Evolutionary conservation across 2,329 filamentous ascomycete genomes (phyloP).

Genomic region (Emmonsia crescens): DNA sequence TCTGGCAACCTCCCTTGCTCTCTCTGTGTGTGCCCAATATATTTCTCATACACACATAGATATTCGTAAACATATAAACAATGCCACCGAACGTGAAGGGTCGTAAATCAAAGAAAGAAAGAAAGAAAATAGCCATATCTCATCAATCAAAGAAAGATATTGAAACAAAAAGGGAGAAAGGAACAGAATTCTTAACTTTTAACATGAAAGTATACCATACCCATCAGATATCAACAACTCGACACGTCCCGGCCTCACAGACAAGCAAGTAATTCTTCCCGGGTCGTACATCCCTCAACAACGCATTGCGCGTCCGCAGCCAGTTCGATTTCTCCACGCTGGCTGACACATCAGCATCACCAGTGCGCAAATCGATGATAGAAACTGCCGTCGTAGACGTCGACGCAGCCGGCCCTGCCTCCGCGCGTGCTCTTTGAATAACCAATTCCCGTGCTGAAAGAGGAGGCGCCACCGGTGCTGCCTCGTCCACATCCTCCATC

Average conservation of each 20-base stretch:
- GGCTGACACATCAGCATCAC: constrained; percentile 23
- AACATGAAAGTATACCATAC: neutral
- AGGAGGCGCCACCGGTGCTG: constrained; percentile 15
- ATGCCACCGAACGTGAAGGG: no score
- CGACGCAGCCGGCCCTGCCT: constrained; percentile 23
- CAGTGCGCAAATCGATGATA: constrained; percentile 23
- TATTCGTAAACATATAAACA: no score
- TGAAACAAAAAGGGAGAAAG: neutral
- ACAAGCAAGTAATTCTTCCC: constrained; percentile 30
- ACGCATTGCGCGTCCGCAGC: constrained; percentile 27
- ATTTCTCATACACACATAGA: no score
- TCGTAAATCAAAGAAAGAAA: no score
- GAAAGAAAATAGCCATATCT: no score
- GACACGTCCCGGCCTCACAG: constrained; percentile 29
- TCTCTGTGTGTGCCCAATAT: no score
- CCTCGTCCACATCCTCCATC: constrained; percentile 13
- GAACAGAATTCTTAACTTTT: neutral
- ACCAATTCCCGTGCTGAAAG: constrained; percentile 19
- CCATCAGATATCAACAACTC: constrained; percentile 23
- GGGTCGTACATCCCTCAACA: constrained; percentile 28
- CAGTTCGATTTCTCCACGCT: constrained; percentile 28
- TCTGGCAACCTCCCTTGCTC: no score
- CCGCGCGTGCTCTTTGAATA: constrained; percentile 23
- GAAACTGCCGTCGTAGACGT: constrained; percentile 25
- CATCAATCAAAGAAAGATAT: no score